These are phyloP conservation scores for Ogataea nakhonphanomensis DNA, from an alignment of 805 yeast species.

Conservation along the genomic window DNA sequence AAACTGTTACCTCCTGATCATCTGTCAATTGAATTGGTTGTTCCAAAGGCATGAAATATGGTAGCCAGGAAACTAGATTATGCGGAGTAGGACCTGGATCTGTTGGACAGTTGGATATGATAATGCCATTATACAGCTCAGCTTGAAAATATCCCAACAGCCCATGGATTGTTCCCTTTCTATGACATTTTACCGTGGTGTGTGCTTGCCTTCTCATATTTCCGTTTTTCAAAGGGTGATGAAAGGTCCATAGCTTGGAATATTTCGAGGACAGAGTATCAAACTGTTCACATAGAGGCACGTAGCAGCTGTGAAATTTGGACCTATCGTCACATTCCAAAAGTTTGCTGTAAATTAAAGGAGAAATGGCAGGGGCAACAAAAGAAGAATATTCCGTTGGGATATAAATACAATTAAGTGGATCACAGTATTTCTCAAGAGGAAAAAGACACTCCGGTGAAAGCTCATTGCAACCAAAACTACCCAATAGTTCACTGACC, in stretches of 20 bases:
- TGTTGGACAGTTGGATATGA: conserved; percentile 48
- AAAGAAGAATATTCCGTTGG: conserved; percentile 59
- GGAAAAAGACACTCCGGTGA: conserved; percentile 74
- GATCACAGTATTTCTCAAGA: conserved; percentile 39
- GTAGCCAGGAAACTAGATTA: conserved; percentile 64
- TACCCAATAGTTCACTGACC: conserved; percentile 80
- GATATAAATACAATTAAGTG: conserved; percentile 52
- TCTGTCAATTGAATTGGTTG: conserved; percentile 51
- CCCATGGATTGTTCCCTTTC: conserved; percentile 64
- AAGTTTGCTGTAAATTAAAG: conserved; percentile 43
- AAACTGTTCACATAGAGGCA: conserved; percentile 32
- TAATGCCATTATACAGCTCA: conserved; percentile 55
- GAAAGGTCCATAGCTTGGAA: conserved; percentile 58
- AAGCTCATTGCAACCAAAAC: conserved; percentile 89
- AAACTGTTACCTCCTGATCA: conserved; percentile 51
- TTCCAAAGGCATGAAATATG: conserved; percentile 58
- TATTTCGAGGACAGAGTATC: conserved; percentile 45
- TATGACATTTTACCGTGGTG: conserved; percentile 39
- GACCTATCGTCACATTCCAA: conserved; percentile 7
- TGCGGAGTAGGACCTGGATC: conserved; percentile 35
- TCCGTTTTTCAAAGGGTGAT: conserved; percentile 35
- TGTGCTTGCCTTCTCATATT: conserved; percentile 26
- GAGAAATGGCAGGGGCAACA: conserved; percentile 66
- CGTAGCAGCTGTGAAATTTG: conserved; percentile 25
- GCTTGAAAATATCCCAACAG: conserved; percentile 75